phyloP scores from a whole-genome alignment of 2,329 filamentous ascomycete species.

The Microcyclospora tardicrescens region DNA sequence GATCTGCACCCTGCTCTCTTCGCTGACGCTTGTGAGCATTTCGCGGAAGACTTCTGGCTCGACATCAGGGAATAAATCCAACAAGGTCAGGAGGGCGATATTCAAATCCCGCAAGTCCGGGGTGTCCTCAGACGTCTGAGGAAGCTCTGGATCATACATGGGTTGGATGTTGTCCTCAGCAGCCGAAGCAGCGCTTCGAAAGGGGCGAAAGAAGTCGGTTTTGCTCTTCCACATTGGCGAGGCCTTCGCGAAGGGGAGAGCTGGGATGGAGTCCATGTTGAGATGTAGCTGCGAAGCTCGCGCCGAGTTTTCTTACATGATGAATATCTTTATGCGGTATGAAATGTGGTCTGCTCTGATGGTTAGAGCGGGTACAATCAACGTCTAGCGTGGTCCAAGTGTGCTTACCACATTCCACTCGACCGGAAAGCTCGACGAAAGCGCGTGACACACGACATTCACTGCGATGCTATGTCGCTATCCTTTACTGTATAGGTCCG shows the following conservation, averaged over 20 bases:
- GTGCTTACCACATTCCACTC: too few relatives aligned
- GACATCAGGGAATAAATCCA: constrained; percentile 65
- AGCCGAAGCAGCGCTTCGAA: constrained; percentile 11
- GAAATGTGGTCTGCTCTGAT: too few relatives aligned
- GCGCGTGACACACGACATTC: too few relatives aligned
- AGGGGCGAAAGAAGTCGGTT: constrained; percentile 22
- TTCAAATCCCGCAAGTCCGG: constrained; percentile 59
- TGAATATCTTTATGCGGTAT: too few relatives aligned
- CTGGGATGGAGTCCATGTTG: constrained; percentile 14
- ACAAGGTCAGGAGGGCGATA: constrained; percentile 52
- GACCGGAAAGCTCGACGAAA: too few relatives aligned
- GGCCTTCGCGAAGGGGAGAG: constrained; percentile 11
- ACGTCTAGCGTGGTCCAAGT: too few relatives aligned
- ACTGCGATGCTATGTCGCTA: too few relatives aligned
- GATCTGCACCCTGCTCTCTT: constrained; percentile 62
- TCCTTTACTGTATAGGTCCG: too few relatives aligned
- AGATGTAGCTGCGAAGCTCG: too few relatives aligned
- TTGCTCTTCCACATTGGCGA: constrained; percentile 21
- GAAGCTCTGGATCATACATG: constrained; percentile 14
- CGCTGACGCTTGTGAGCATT: constrained; percentile 61
- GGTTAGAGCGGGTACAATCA: too few relatives aligned
- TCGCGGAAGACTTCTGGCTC: constrained; percentile 72
- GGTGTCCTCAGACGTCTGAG: constrained; percentile 24
- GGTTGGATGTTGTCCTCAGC: constrained; percentile 15
- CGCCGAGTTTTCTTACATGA: too few relatives aligned